A percentile compares a stretch with the other conserved stretches of the same genome.
Conservation (phyloP, 495 filamentous ascomycete genomes). For the Penicillium manginii region DNA sequence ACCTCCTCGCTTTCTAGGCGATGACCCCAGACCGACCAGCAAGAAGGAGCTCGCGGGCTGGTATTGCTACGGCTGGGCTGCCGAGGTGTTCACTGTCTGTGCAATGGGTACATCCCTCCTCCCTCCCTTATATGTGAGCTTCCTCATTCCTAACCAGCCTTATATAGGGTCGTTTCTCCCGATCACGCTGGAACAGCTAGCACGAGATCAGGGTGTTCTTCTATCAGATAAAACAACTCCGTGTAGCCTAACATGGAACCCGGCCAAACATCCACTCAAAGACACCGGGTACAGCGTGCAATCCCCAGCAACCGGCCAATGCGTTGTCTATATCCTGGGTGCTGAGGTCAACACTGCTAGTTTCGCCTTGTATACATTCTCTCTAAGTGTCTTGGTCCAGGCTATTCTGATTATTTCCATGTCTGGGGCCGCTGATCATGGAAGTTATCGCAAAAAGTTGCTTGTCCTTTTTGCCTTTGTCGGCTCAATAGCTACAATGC, state of each 20-base stretch:
- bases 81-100: slow-evolving; percentile 97
- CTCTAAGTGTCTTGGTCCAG: slow-evolving; percentile 85
- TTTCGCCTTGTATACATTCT: slow-evolving; percentile 99
- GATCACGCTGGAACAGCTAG: slow-evolving; percentile 92
- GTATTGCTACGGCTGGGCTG: slow-evolving; percentile 96
- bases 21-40: slow-evolving; percentile 88
- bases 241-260: slow-evolving; percentile 60
- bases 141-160: background rate
- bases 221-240: slow-evolving; percentile 72
- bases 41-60: slow-evolving; percentile 86
- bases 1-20: slow-evolving; percentile 65
- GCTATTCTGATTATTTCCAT: slow-evolving; percentile 91
- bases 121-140: slow-evolving; percentile 2
- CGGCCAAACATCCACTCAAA: slow-evolving; percentile 26
- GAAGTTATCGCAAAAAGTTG: slow-evolving; percentile 86
- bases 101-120: slow-evolving; percentile 62
- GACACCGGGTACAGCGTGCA: slow-evolving; percentile 31
- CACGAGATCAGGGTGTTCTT: slow-evolving; percentile 85
- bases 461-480: slow-evolving; percentile 81
- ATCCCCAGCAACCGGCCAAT: slow-evolving; percentile 61
- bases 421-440: slow-evolving; percentile 94
- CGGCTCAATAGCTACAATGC: slow-evolving; percentile 83
- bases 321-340: slow-evolving; percentile 80
- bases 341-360: slow-evolving; percentile 91
- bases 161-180: slow-evolving; percentile 85